Base-by-base conservation (phyloP, 2,329 filamentous ascomycete species). In the Teratosphaeriaceae sp. region DNA sequence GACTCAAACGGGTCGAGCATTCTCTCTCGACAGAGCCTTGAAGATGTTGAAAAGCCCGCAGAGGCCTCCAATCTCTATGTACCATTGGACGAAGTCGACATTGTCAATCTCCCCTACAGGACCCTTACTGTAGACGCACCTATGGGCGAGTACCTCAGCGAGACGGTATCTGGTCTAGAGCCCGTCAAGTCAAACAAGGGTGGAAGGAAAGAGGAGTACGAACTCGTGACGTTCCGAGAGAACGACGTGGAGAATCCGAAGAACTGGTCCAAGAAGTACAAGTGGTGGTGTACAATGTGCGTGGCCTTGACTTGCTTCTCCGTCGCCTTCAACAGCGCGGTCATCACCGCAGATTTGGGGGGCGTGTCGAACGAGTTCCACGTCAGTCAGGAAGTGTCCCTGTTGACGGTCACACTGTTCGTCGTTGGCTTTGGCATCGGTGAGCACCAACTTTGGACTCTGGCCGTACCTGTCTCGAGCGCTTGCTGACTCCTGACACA, bases 341-440 rank as follows among this genome's bases (percentile, higher is more conserved):
- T 76, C 2, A 64, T 80, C 3, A 71, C 71, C 0, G 74, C 77
- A 0, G 64, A 78, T 2, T 67, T 87, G 0, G 75, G 59, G 2
- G 84, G 81, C 1, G 79, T 87, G 0, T 62, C 70, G 1, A 56
- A 78, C 13, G 72, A 78, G 40, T 88, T 94, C 51, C 43, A 73
- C 42, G 79, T 88, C 42, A 84, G 80, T 23, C 70, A 80, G 18
- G 85, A 90, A 65, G 83, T 88, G 5, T 76, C 80, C 0, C 69
- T 92, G 9, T 65, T 92, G 1, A 79, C 75, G 18, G 80, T 94
- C 46, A 54, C 56, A 1, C 46, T 61, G 12, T 62, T 61, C 44
- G 59, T 84, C n/a, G n/a, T n/a, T n/a, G n/a, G n/a, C n/a, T n/a
- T n/a, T n/a, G n/a, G n/a, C 22, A 73, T 69, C n/a, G n/a, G n/a